Evolutionary conservation across 768 basidiomycete species (phyloP).

Genomic region (Rhizopogon rudus): DNA sequence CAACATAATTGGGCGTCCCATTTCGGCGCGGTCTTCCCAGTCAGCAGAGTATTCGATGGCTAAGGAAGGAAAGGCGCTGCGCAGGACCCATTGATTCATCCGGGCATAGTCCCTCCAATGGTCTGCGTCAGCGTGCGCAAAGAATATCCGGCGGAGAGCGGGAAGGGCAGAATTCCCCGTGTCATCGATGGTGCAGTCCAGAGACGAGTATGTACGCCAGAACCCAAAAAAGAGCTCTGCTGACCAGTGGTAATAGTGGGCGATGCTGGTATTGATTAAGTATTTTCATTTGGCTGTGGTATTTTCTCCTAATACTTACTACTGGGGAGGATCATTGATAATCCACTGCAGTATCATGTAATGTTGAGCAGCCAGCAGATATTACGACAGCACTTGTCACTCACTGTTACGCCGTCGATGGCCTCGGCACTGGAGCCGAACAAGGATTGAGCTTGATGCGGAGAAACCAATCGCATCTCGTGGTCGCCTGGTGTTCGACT

Average conservation of each 20-base stretch:
- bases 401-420: conserved; percentile 71
- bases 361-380: background rate
- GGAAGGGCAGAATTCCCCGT: conserved; percentile 71
- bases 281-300: background rate
- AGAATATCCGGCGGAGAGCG: conserved; percentile 67
- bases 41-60: conserved; percentile 79
- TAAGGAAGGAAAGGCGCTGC: conserved; percentile 74
- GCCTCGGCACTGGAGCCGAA: conserved; percentile 72
- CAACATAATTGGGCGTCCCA: conserved; percentile 68
- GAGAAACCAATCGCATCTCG: conserved; percentile 73
- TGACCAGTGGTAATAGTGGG: conserved; percentile 92
- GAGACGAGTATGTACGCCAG: conserved; percentile 85
- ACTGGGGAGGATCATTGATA: conserved; percentile 83
- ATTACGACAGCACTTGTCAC: conserved; percentile 12
- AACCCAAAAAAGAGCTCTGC: conserved; percentile 91
- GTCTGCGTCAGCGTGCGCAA: conserved; percentile 64
- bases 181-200: conserved; percentile 64
- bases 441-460: conserved; percentile 56
- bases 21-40: conserved; percentile 74
- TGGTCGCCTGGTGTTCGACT: conserved; percentile 69
- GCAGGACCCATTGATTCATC: conserved; percentile 88
- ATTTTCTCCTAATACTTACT: conserved; percentile 37
- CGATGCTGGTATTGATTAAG: conserved; percentile 45
- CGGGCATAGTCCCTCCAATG: conserved; percentile 89
- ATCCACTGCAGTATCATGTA: conserved; percentile 47